Evolutionary conservation across 257 asterid genomes (phyloP), one percentile per base, ranked within the genome.

Genomic region (Solanum pimpinellifolium): DNA sequence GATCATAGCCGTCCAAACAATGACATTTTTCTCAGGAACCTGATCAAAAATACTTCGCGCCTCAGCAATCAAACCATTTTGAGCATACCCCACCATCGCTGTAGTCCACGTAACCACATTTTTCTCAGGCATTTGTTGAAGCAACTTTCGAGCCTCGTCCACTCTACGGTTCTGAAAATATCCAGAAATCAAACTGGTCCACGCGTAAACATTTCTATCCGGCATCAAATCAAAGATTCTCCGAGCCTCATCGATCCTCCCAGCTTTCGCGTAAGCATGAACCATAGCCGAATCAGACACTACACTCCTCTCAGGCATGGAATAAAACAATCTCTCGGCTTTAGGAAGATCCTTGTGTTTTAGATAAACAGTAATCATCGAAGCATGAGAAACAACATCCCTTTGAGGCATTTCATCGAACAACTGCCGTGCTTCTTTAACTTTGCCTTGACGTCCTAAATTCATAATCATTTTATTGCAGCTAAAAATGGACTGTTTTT

Each of bases 231-330:
- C 93, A 39, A 94, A 94, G 47, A 93, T 35, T 90, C 75, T 87
- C 86, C 88, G 86, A 20, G 91, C 95, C 85, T 62, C 90, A 49
- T 86, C 91, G 42, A 92, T 83, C 85, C 89, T 85, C 20, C 92
- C 95, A 29, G 91, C 93, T 90, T 90, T 90, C 18, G 93, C 94
- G 87, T 93, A 92, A 23, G 92, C 97, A 88, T 93, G 84, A 80
- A 94, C 90, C 94, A 94, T 94, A 65, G 97, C 93, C 29, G 97
- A 94, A 89, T 93, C 92, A 72, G 92, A 88, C 90, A 93, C 97
- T 27, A 94, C 87, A 90, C 88, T 83, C 88, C 87, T 94, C 93
- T 82, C 88, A 14, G 97, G 94, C 83, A 90, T 92, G 16, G 88
- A 91, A 81, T 9, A 35, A 87, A 85, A 94, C 86, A 94, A 88